A percentile compares a stretch with the other conserved stretches of the same genome.
Conservation (phyloP, 306 rosid genomes). For the Corylus americana region DNA sequence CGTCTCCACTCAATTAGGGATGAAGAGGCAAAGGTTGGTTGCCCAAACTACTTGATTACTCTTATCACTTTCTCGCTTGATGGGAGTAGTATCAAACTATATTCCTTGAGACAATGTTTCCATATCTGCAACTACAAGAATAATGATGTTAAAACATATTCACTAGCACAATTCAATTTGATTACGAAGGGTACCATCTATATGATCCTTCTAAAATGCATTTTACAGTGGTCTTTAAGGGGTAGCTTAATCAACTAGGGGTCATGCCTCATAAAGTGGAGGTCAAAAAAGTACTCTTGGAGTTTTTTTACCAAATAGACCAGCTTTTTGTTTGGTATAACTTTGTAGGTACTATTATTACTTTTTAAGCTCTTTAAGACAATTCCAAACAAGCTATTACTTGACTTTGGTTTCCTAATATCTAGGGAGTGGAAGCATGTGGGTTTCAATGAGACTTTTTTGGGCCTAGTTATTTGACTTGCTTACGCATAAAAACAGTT, state of each 20-base stretch:
- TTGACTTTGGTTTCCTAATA: not conserved
- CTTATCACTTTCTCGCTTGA: no score
- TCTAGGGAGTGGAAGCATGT: not conserved
- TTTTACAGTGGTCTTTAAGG: no score
- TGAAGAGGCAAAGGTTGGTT: conserved; percentile 76
- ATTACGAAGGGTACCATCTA: not conserved
- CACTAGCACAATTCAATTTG: not conserved
- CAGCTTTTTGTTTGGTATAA: no score
- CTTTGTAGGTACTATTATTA: no score
- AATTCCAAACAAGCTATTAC: not conserved
- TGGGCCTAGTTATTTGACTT: not conserved
- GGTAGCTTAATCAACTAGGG: no score
- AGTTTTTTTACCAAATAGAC: no score
- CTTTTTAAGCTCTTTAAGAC: no score
- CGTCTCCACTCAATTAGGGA: conserved; percentile 77
- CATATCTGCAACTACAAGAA: not conserved
- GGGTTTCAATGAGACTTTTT: not conserved
- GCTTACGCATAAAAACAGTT: not conserved
- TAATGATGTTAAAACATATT: not conserved
- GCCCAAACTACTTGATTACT: not conserved
- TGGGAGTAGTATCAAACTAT: not conserved
- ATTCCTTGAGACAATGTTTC: not conserved
- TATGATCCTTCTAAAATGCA: no score
- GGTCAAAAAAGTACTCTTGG: no score
- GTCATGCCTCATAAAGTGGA: no score